Base-by-base conservation (phyloP, 768 basidiomycete species). In the Amanita rubescens region DNA sequence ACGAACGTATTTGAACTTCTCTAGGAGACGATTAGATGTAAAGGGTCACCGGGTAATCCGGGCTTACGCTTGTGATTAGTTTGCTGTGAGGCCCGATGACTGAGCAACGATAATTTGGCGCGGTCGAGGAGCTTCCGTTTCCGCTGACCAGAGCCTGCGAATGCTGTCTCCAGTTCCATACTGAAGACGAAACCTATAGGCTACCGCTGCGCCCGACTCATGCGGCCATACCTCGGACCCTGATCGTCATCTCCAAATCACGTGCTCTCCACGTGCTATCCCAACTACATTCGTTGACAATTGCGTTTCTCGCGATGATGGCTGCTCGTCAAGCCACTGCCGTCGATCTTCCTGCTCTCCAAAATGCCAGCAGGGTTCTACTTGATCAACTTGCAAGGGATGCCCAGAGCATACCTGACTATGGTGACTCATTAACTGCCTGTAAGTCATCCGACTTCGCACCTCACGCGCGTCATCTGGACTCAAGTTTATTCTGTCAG, bases 1-100 rank as follows among this genome's bases (percentile, higher is more conserved):
- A 57, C 89, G 88, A 48, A 94, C 86, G 90, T 93, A 96, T 63
- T 88, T 84, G 72, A 94, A 89, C 32, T 85, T 88, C 2, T 77
- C 87, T 70, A 46, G 19, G 17, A 41, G 55, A 47, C 19, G 25
- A 41, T 50, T 14, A 45, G 20, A 24, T n/a, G 37, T 42, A 49
- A 24, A 43, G 19, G 11, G 35, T 44, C 11, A 34, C 30, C 20
- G 11, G 14, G 19, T 8, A 30, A 6, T 37, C 37, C 6, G 53
- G 9, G 0, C 51, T 27, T 34, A 43, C 51, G 41, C 24, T 44
- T 42, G 17, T 5, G 30, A 34, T 43, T 52, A 34, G 51, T 9
- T 11, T 15, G 22, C n/a, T 43, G 51, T 3, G 41, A 42, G 12
- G 10, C n/a, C 4, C 14, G 17, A 9, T 37, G 10, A 22, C 30